phyloP scores from a whole-genome alignment of 768 basidiomycete species.

The Serendipita sp. region DNA sequence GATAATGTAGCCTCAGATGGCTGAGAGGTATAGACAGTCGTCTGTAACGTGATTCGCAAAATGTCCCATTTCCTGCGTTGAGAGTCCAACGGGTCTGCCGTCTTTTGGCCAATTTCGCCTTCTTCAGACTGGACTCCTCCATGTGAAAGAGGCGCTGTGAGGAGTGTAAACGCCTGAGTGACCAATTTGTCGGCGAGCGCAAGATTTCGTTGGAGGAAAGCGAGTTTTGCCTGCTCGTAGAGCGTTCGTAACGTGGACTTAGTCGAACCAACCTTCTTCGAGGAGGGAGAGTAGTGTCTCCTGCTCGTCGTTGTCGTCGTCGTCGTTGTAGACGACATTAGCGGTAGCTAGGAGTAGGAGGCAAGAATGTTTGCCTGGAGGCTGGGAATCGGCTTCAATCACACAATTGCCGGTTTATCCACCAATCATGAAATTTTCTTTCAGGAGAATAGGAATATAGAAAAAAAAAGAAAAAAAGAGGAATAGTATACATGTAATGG shows the following conservation, averaged over 20 bases:
- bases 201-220: constrained; percentile 62
- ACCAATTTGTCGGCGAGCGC: constrained; percentile 48
- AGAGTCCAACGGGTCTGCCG: constrained; percentile 25
- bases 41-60: constrained; percentile 67
- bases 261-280: not conserved
- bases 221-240: constrained; percentile 60
- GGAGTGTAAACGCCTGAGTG: constrained; percentile 47
- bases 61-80: constrained; percentile 74
- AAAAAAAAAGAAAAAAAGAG: too few relatives aligned
- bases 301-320: not conserved
- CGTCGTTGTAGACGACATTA: not conserved
- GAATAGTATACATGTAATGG: too few relatives aligned
- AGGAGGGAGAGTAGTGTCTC: not conserved
- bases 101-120: constrained; percentile 6
- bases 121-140: too few relatives aligned
- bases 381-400: not conserved
- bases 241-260: constrained; percentile 45
- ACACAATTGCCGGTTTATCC: too few relatives aligned
- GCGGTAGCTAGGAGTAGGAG: not conserved
- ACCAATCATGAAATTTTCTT: too few relatives aligned
- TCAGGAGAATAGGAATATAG: too few relatives aligned
- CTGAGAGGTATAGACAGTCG: constrained; percentile 46
- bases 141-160: constrained; percentile 27
- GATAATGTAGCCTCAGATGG: constrained; percentile 23
- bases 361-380: not conserved